phyloP scores from a whole-genome alignment of 192 early-diverging fungal genomes.

The Coemansia sp. region DNA sequence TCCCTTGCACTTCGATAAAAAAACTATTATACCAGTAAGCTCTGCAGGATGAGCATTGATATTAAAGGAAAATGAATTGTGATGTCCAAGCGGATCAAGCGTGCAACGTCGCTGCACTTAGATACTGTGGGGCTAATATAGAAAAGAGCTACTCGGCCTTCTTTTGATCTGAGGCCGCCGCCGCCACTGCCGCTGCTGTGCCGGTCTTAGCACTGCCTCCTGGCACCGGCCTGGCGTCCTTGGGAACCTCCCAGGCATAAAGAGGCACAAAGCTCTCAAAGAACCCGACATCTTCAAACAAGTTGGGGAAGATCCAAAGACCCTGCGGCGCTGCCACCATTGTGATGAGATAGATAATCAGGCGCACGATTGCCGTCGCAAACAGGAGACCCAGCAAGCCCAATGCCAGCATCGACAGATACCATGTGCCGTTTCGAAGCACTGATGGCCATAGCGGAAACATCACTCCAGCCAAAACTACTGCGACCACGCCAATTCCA shows the following conservation, averaged over 20 bases:
- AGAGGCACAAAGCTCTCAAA: constrained; percentile 91
- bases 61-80: not conserved
- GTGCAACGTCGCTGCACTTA: no score
- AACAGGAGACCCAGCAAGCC: constrained; percentile 89
- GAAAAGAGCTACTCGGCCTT: constrained; percentile 29
- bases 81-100: not conserved
- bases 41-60: not conserved
- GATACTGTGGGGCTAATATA: not conserved
- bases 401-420: constrained; percentile 77
- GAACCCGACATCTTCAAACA: constrained; percentile 94
- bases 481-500: constrained; percentile 71
- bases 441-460: constrained; percentile 94
- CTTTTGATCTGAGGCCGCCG: constrained; percentile 16
- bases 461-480: constrained; percentile 90
- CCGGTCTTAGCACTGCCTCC: not conserved
- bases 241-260: constrained; percentile 78
- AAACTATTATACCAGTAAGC: not conserved
- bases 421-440: constrained; percentile 84
- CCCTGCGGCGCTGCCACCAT: constrained; percentile 71
- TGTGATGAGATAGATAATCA: constrained; percentile 80
- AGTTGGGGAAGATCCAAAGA: constrained; percentile 95
- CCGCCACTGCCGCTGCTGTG: not conserved
- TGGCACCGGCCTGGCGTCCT: constrained; percentile 35
- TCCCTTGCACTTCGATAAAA: no score
- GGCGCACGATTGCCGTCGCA: constrained; percentile 79